Evolutionary conservation across 1,139 yeast species (phyloP), one percentile per base, ranked within the genome.

Genomic region (Wickerhamomyces sp.): DNA sequence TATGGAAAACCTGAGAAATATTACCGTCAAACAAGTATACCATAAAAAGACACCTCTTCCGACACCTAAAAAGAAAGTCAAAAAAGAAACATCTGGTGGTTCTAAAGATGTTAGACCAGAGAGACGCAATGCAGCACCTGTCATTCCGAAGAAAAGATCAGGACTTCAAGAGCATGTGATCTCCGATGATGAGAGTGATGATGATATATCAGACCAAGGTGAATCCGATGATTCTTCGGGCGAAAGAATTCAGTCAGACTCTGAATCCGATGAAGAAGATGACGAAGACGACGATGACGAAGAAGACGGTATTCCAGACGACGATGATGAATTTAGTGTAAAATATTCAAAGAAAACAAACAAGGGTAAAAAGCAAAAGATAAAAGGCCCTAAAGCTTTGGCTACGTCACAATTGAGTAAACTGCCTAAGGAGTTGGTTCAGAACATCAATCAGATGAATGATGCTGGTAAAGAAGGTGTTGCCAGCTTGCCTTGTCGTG

Each of bases 401-500:
- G 37, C 39, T 10, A n/a, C 34, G 3, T 28, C 28, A 7, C n/a
- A 11, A 4, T n/a, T n/a, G n/a, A n/a, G n/a, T n/a, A 21, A 17
- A 6, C 13, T 26, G 16, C 22, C 28, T 9, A 31, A 33, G 7
- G 15, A 13, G 9, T 14, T 5, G 15, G 36, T 23, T 8, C 26
- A 16, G 11, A 18, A 26, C 4, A 33, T 32, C 1, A 24, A 26
- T 11, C 35, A 23, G 5, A 27, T 31, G 2, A 19, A 39, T 2
- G 37, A 36, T 12, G 17, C 32, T 9, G 28, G 31, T 5, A 37
- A 36, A 10, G 22, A 28, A 11, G 30, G 32, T 12, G 18, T 30
- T 11, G 30, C 38, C 1, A 26, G 30, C 18, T 64, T 91, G 33
- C 97, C 96, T 0, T 89, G 97, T 41, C 72, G 99, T 42, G 97